Conservation (phyloP, 345 rosid genomes). For the Heritiera littoralis region DNA sequence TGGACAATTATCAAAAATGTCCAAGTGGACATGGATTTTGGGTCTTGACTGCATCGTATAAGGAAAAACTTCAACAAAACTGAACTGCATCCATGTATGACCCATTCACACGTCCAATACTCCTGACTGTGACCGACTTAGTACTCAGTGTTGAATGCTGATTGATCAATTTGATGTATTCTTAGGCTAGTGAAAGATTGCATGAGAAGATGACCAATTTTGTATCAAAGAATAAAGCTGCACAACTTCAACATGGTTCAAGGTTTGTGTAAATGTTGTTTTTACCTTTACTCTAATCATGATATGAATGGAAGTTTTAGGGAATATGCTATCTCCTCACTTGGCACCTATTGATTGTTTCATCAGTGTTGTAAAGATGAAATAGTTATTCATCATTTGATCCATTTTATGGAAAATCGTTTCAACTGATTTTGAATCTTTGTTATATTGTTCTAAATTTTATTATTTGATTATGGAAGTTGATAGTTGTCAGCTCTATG, state of each 20-base stretch:
- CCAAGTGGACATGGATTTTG: not conserved
- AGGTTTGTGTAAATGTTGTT: slow-evolving; percentile 53
- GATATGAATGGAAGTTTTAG: not conserved
- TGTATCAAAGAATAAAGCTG: slow-evolving; percentile 94
- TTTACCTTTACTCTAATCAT: not conserved
- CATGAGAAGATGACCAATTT: slow-evolving; percentile 97
- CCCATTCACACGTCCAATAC: not conserved
- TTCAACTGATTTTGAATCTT: slow-evolving; percentile 2
- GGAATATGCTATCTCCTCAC: not conserved
- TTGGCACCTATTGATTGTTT: not conserved
- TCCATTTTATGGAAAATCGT: slow-evolving; percentile 8
- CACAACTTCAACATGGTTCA: slow-evolving; percentile 93
- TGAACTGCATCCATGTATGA: not conserved
- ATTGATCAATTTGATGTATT: slow-evolving; percentile 35
- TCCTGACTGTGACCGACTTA: not conserved
- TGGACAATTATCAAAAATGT: not conserved
- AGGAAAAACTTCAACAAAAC: not conserved
- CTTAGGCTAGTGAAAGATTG: slow-evolving; percentile 89
- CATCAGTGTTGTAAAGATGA: not conserved
- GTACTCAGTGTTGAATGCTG: slow-evolving; percentile 17
- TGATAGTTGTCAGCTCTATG: slow-evolving; percentile 9
- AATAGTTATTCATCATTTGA: slow-evolving; percentile 7
- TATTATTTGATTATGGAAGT: not conserved
- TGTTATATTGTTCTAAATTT: not conserved
- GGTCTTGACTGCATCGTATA: not conserved